Evolutionary conservation across 140 eudicot species (phyloP).

Genomic region (Senecio squalidus): DNA sequence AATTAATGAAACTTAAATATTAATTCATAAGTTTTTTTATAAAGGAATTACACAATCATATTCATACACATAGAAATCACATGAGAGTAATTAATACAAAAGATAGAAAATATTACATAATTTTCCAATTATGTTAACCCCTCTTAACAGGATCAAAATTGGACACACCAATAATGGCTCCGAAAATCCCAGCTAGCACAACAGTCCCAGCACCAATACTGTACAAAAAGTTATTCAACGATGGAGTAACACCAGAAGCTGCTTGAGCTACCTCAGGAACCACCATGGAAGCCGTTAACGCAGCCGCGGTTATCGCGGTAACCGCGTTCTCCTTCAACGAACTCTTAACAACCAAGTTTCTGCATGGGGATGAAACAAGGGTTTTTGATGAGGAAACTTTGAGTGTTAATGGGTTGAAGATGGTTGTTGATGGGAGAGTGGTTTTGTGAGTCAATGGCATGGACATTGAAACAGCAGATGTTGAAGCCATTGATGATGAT

Average conservation of each 20-base stretch:
- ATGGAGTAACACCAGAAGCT: slow-evolving; percentile 67
- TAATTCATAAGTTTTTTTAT: too few species aligned
- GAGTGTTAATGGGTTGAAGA: slow-evolving; percentile 66
- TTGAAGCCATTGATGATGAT: slow-evolving; percentile 52
- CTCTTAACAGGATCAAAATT: slow-evolving; percentile 95
- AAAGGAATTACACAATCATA: too few species aligned
- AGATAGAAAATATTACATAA: neutral
- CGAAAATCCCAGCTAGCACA: slow-evolving; percentile 58
- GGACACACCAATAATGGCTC: slow-evolving; percentile 79
- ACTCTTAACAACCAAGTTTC: slow-evolving; percentile 27
- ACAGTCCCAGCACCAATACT: slow-evolving; percentile 87
- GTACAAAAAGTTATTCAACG: slow-evolving; percentile 85
- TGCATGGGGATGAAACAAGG: slow-evolving; percentile 14
- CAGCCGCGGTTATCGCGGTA: slow-evolving; percentile 71
- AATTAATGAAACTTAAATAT: too few species aligned
- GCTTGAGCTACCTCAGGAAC: slow-evolving; percentile 91
- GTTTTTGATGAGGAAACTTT: slow-evolving; percentile 32
- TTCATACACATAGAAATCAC: slow-evolving; percentile 10
- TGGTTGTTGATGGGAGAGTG: slow-evolving; percentile 23
- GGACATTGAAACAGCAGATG: slow-evolving; percentile 60
- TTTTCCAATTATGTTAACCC: slow-evolving; percentile 31
- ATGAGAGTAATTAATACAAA: neutral
- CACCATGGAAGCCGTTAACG: slow-evolving; percentile 76
- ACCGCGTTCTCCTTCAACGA: slow-evolving; percentile 78
- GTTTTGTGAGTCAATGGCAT: slow-evolving; percentile 49